A percentile compares a stretch with the other conserved stretches of the same genome.
Conservation (phyloP, 192 early-diverging fungal species). For the Coemansia sp. region DNA sequence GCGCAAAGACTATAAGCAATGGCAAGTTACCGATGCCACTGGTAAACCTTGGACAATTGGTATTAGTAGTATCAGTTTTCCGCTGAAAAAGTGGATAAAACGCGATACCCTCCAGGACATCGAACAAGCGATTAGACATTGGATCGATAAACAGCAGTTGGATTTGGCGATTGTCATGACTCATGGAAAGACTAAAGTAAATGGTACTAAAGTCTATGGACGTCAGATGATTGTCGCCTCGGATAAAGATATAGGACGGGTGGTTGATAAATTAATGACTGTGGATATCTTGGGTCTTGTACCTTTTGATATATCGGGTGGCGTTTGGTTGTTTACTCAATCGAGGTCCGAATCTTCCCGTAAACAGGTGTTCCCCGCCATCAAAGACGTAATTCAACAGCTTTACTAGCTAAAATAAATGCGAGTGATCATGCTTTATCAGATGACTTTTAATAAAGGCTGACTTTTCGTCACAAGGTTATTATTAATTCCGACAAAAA, state of each 20-base stretch:
- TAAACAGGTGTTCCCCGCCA: conserved; percentile 47
- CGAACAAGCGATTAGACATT: conserved; percentile 20
- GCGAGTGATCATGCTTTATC: conserved; percentile 6
- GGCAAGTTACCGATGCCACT: conserved; percentile 23
- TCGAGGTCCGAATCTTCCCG: conserved; percentile 32
- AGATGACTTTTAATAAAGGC: not conserved
- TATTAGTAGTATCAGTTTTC: conserved; percentile 47
- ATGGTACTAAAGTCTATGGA: conserved; percentile 34
- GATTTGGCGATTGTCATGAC: conserved; percentile 52
- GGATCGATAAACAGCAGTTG: conserved; percentile 30
- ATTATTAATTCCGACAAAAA: not conserved
- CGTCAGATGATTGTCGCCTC: conserved; percentile 41
- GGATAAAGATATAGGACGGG: not conserved
- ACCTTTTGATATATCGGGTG: not conserved
- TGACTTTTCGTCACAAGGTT: not conserved
- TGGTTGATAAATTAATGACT: conserved; percentile 10
- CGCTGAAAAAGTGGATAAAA: conserved; percentile 51
- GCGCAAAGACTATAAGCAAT: conserved; percentile 60
- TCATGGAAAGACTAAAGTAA: conserved; percentile 41
- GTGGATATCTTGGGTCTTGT: conserved; percentile 16
- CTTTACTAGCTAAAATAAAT: not conserved
- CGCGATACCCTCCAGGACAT: conserved; percentile 33
- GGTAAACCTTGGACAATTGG: conserved; percentile 35
- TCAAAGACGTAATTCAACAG: conserved; percentile 33
- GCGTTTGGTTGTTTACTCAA: conserved; percentile 24